Conservation (phyloP, 495 filamentous ascomycete genomes). For the Astrocystis sublimbata region DNA sequence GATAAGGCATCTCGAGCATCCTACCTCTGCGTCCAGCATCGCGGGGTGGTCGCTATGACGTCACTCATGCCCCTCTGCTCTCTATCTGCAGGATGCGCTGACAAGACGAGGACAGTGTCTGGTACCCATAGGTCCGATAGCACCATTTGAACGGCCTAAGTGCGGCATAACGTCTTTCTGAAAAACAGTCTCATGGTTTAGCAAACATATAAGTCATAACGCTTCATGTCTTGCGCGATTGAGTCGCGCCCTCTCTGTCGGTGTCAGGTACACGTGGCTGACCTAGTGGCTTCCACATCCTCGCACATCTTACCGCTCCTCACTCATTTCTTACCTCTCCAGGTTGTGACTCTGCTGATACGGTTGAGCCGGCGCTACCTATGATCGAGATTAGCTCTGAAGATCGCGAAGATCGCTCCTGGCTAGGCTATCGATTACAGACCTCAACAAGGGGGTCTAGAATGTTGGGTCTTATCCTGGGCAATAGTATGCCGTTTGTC, state of each 20-base stretch:
- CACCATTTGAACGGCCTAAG: too few relatives aligned
- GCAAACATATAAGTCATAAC: neutral
- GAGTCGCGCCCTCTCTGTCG: neutral
- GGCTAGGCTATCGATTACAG: neutral
- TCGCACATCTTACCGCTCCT: neutral
- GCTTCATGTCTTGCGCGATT: neutral
- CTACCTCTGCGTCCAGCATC: too few relatives aligned
- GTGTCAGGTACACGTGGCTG: neutral
- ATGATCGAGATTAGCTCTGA: neutral
- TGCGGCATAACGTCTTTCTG: neutral
- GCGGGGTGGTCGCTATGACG: neutral
- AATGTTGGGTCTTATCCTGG: neutral
- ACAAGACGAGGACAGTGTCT: too few relatives aligned
- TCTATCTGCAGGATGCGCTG: too few relatives aligned
- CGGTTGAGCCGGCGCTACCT: neutral
- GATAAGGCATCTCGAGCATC: conserved; percentile 7
- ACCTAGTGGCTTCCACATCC: neutral
- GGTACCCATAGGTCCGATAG: too few relatives aligned
- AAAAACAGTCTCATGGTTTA: neutral
- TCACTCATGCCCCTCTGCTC: neutral
- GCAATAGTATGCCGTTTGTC: neutral
- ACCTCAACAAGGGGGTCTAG: neutral
- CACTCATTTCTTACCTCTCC: neutral
- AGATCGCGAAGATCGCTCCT: neutral
- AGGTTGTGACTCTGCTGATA: too few relatives aligned